Evolutionary conservation across 2,329 filamentous ascomycete species (phyloP), one percentile per base, ranked within the genome.

Genomic region (Fusarium pseudograminearum): DNA sequence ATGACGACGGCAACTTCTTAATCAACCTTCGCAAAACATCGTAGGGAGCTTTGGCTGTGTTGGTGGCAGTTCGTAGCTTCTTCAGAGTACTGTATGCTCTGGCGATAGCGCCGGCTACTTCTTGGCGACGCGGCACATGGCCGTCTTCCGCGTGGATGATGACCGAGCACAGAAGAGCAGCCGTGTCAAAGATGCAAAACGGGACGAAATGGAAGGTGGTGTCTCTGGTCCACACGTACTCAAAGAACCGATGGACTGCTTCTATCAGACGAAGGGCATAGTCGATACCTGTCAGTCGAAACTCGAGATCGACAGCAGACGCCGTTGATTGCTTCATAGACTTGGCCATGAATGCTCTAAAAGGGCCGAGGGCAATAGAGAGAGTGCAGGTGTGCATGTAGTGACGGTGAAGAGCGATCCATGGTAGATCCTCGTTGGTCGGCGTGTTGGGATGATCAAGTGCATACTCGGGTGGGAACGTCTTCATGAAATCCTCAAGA

Each of bases 181-280:
- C 62, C 5, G 62, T 65, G 9, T 65, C 62, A 16, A 65, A 65
- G 16, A 65, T 65, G 2, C 61, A 65, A 18, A 65, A 65, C 1
- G 62, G 61, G 2, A 65, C 62, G 1, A 65, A 65, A 18, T 65
- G 62, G 36, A 65, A 65, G 1, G 62, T 65, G 1, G 61, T 66
- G 7, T 65, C 62, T 24, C 62, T 60, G 9, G 62, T 65, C 62
- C 62, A 65, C 4, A 65, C 62, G 2, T 65, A 65, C n/a, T 65
- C 61, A 4, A 65, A 65, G 33, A 65, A 65, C 2, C 54, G 54
- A 2, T 65, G 61, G 0, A 65, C 62, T 7, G 62, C 62, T 0
- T 48, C 55, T 55, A 65, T 54, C 6, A 65, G 55, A 5, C 44
- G 47, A 4, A 65, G 24, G 2, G 62, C 61, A 2, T 65, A 65